phyloP scores from a whole-genome alignment of 805 yeast species.

The Wickerhamomyces ciferrii region DNA sequence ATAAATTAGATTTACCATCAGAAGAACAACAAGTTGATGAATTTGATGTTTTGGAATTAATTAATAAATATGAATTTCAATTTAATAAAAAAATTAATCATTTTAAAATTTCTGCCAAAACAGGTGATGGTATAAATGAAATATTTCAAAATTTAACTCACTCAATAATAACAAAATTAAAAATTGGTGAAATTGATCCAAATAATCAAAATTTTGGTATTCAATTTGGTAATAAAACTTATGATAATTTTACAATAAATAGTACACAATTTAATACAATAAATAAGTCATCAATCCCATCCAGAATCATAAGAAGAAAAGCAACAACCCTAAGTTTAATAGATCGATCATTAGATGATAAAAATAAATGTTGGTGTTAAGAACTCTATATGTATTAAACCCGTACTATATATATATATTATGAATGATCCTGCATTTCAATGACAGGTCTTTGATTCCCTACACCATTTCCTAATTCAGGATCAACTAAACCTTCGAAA shows the following conservation, averaged over 20 bases:
- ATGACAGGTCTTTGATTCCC: slow-evolving; percentile 8
- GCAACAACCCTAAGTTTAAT: slow-evolving; percentile 12
- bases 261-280: not conserved
- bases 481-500: slow-evolving; percentile 75
- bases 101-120: slow-evolving; percentile 33
- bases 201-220: slow-evolving; percentile 41
- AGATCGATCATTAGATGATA: slow-evolving; percentile 8
- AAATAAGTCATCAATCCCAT: not conserved
- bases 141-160: slow-evolving; percentile 34
- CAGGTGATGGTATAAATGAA: slow-evolving; percentile 35
- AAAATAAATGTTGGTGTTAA: not conserved
- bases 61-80: slow-evolving; percentile 19
- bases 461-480: slow-evolving; percentile 36
- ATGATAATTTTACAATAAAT: slow-evolving; percentile 11
- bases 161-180: slow-evolving; percentile 39
- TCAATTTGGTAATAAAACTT: slow-evolving; percentile 38
- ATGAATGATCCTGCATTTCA: slow-evolving; percentile 13
- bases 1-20: slow-evolving; percentile 23
- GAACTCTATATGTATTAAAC: too few species aligned
- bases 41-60: slow-evolving; percentile 22
- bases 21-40: slow-evolving; percentile 22
- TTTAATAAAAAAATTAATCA: slow-evolving; percentile 28
- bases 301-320: slow-evolving; percentile 7
- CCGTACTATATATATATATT: not conserved
- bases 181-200: slow-evolving; percentile 42